Evolutionary conservation across 129 eudicot genomes (phyloP).

Genomic region (Chrysanthemum seticuspe): DNA sequence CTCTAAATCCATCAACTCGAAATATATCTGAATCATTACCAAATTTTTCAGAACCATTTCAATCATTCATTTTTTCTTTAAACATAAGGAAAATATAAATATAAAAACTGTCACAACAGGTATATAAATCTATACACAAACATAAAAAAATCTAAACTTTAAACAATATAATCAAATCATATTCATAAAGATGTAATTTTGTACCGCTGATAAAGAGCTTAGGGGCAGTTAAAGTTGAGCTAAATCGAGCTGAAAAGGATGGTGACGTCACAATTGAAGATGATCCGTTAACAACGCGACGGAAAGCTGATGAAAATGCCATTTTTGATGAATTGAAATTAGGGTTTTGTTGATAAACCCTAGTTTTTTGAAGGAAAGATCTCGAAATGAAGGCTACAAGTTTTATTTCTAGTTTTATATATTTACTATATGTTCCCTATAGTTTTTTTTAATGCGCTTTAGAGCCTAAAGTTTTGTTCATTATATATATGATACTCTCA

Average conservation of each 20-base stretch:
- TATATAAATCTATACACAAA: not conserved
- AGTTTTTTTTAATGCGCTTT: too few species aligned
- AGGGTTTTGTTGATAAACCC: slow-evolving; percentile 40
- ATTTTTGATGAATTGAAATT: slow-evolving; percentile 19
- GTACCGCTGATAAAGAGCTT: slow-evolving; percentile 93
- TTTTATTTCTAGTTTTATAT: too few species aligned
- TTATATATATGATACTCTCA: too few species aligned
- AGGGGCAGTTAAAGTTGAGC: slow-evolving; percentile 79
- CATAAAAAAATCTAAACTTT: not conserved
- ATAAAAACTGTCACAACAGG: too few species aligned
- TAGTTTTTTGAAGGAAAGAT: slow-evolving; percentile 11
- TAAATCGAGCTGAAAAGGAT: slow-evolving; percentile 53
- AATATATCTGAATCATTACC: too few species aligned
- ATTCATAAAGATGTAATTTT: slow-evolving; percentile 2
- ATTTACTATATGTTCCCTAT: too few species aligned
- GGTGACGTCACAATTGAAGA: slow-evolving; percentile 46
- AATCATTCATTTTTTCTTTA: too few species aligned
- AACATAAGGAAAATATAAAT: too few species aligned
- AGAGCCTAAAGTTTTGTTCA: too few species aligned
- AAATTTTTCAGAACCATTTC: too few species aligned
- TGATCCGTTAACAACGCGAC: slow-evolving; percentile 50
- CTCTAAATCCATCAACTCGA: too few species aligned
- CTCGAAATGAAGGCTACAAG: too few species aligned
- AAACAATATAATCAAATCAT: not conserved
- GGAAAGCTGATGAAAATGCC: slow-evolving; percentile 66